Conservation (phyloP, 176 grass and related monocot species). For the Areca catechu region DNA sequence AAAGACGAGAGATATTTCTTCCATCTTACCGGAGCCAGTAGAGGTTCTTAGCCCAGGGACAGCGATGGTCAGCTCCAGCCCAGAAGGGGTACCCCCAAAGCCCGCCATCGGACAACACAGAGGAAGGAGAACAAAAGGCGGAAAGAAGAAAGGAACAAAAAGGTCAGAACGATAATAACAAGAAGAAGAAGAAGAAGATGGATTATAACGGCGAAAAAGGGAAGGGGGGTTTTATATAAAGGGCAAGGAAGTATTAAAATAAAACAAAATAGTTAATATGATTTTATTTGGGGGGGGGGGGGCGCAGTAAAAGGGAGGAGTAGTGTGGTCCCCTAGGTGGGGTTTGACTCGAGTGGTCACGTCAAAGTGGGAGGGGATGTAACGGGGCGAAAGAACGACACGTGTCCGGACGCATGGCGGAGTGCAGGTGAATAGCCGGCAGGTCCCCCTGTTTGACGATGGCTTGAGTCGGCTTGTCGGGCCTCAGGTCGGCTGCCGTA, state of each 20-base stretch:
- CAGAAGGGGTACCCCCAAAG: conserved; percentile 40
- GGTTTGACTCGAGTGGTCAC: conserved; percentile 18
- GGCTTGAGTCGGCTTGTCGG: conserved; percentile 37
- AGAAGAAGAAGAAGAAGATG: not conserved
- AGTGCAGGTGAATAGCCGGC: conserved; percentile 64
- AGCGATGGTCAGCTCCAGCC: conserved; percentile 95
- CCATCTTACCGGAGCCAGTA: conserved; percentile 55
- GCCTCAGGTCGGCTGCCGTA: conserved; percentile 31
- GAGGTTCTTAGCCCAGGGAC: conserved; percentile 71
- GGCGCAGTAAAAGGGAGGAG: not conserved
- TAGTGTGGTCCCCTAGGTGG: not conserved
- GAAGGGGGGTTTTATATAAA: not conserved
- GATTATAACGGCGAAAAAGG: not conserved
- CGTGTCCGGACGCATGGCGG: conserved; percentile 33
- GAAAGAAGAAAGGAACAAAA: not conserved
- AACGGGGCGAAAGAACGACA: conserved; percentile 14
- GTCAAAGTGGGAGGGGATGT: not conserved
- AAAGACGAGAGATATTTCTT: too few species aligned
- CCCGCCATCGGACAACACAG: conserved; percentile 27
- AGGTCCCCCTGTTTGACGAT: conserved; percentile 51
- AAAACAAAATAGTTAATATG: too few species aligned
- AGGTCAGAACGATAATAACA: too few species aligned
- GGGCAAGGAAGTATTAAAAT: too few species aligned
- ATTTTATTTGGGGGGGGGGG: not conserved
- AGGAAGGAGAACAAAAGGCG: not conserved